Evolutionary conservation across 2,329 filamentous ascomycete species (phyloP).

Genomic region (Cladophialophora immunda): DNA sequence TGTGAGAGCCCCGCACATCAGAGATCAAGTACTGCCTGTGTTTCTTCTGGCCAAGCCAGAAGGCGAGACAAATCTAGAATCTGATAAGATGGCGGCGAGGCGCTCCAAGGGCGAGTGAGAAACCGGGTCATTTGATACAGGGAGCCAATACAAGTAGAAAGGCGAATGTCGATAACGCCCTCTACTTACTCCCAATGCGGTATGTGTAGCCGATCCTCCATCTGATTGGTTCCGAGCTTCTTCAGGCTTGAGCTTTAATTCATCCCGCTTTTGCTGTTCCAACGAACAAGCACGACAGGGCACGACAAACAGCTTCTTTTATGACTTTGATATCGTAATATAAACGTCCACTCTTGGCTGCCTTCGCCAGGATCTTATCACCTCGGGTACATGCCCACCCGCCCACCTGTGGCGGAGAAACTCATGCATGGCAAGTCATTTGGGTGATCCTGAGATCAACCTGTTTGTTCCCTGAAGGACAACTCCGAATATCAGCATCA

Average conservation of each 20-base stretch:
- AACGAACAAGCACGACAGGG: not conserved
- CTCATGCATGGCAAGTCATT: not conserved
- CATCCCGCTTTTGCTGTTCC: not conserved
- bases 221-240: not conserved
- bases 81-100: not conserved
- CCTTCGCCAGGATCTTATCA: constrained; percentile 12
- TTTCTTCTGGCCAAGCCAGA: not conserved
- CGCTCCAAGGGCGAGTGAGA: not conserved
- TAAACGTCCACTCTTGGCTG: not conserved
- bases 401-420: constrained; percentile 1
- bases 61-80: not conserved
- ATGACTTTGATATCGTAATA: not conserved
- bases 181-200: not conserved
- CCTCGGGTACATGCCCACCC: not conserved
- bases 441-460: not conserved
- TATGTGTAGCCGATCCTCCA: constrained; percentile 4
- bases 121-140: not conserved
- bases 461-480: constrained; percentile 7
- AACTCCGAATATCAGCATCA: constrained; percentile 12
- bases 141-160: not conserved
- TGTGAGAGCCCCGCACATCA: not conserved
- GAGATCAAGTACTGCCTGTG: not conserved
- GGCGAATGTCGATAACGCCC: not conserved
- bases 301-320: not conserved
- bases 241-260: constrained; percentile 6